Evolutionary conservation across 2,329 filamentous ascomycete genomes (phyloP).

Genomic region (Cercospora sesami): DNA sequence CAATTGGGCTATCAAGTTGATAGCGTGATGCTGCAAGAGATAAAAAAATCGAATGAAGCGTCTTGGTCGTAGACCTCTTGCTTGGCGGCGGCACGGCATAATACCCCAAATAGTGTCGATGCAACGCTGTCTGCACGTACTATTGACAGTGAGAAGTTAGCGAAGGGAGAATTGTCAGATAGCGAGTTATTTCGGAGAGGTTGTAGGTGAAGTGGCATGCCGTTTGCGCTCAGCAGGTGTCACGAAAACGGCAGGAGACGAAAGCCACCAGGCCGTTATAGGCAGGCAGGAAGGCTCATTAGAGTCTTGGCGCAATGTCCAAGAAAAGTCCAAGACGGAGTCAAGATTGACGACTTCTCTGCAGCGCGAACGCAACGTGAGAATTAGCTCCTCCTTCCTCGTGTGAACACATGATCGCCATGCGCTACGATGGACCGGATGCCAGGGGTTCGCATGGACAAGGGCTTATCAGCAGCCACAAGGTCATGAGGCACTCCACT

Average conservation of each 20-base stretch:
- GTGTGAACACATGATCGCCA: not conserved
- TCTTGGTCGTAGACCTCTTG: not conserved
- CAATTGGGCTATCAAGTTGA: not conserved
- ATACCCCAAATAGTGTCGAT: not conserved
- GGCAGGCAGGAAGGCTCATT: slow-evolving; percentile 2
- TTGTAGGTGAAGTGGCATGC: not conserved
- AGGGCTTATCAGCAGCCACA: not conserved
- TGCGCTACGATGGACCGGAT: not conserved
- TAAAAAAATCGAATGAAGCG: not conserved
- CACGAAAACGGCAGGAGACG: slow-evolving; percentile 3
- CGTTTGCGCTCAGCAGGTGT: not conserved
- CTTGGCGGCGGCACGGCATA: slow-evolving; percentile 1
- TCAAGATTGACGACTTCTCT: not conserved
- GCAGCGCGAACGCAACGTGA: not conserved
- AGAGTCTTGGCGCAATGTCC: slow-evolving; percentile 2
- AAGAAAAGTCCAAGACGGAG: slow-evolving; percentile 11
- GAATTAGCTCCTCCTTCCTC: not conserved
- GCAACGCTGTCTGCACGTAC: slow-evolving; percentile 2
- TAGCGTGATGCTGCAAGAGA: not conserved
- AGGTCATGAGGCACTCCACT: not conserved
- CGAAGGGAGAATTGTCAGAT: not conserved
- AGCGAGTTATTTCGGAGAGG: not conserved
- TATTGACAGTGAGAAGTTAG: not conserved
- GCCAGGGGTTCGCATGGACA: not conserved
- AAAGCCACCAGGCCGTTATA: not conserved